Evolutionary conservation across 1,139 yeast genomes (phyloP), one percentile per base, ranked within the genome.

Genomic region (Meyerozyma sp.): DNA sequence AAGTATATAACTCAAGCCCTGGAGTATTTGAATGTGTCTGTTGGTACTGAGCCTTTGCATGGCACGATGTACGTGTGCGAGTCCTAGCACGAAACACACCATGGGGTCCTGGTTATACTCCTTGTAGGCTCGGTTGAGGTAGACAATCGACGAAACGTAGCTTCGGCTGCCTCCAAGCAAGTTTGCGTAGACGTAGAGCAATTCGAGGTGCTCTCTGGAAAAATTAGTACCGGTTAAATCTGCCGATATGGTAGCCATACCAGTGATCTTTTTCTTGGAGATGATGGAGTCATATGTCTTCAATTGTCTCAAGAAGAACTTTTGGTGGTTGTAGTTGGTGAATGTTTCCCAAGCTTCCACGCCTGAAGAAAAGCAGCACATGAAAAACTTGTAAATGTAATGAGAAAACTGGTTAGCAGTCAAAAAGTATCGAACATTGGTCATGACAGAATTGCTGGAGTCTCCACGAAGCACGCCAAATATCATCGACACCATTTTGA

Each of bases 31-130:
- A 45, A 85, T 73, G 56, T 91, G 97, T 46, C 98, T 76, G 60
- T 89, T 89, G 9, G 83, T 73, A 11, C 96, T 83, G 45, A 88
- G 80, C 50, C 99, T 73, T 62, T 93, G 98, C 82, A 91, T 83
- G 0, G 98, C 85, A 35, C 98, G 74, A 55, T 91, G 96, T n/a
- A 90, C 69, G 62, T 91, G 93, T 0, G 91, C 81, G 36, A 93
- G 64, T 0, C 94, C 97, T 42, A 88, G 68, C 23, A 86, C 64
- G 32, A 93, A 69, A 49, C 90, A 75, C 1, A 93, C 68, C 70
- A 88, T 79, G 0, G 97, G 95, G 50, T 93, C 96, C 40, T 78
- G 68, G 39, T 84, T 82, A 46, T 75, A 78, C 23, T 73, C 74
- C 62, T 68, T 80, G 63, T 80, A 87, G 34, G 79, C 81, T 52